Evolutionary conservation across 2,329 filamentous ascomycete species (phyloP).

Genomic region (Penicillium sp.): DNA sequence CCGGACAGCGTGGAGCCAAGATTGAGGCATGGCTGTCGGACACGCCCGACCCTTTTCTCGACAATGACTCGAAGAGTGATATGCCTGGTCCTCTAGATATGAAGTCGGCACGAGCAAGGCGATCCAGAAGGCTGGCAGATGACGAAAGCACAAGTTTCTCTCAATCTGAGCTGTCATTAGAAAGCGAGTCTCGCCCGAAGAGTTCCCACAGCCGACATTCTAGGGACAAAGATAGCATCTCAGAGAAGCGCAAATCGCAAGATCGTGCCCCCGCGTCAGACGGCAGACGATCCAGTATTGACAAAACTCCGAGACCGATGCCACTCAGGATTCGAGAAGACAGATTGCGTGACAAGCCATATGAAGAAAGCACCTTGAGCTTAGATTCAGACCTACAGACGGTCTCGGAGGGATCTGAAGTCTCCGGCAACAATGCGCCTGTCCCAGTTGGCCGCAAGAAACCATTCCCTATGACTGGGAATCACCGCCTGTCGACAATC

Average conservation of each 20-base stretch:
- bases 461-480: slow-evolving; percentile 54
- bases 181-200: slow-evolving; percentile 28
- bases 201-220: slow-evolving; percentile 23
- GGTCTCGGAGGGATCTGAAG: slow-evolving; percentile 39
- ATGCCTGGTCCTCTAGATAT: slow-evolving; percentile 43
- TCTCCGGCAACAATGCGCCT: slow-evolving; percentile 37
- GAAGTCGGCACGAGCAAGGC: slow-evolving; percentile 38
- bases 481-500: slow-evolving; percentile 57
- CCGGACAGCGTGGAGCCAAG: slow-evolving; percentile 46
- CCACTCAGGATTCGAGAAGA: slow-evolving; percentile 13
- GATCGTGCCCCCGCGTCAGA: slow-evolving; percentile 4
- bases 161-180: slow-evolving; percentile 25
- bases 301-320: slow-evolving; percentile 16
- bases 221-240: slow-evolving; percentile 18
- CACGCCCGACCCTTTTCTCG: slow-evolving; percentile 56
- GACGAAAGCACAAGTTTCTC: slow-evolving; percentile 16
- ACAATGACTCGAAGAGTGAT: slow-evolving; percentile 38
- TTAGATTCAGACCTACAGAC: slow-evolving; percentile 29
- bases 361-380: slow-evolving; percentile 26
- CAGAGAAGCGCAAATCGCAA: slow-evolving; percentile 12
- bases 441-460: slow-evolving; percentile 44
- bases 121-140: slow-evolving; percentile 25
- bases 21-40: slow-evolving; percentile 62
- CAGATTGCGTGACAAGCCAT: slow-evolving; percentile 12
- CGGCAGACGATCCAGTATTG: slow-evolving; percentile 24